A percentile compares a stretch with the other conserved stretches of the same genome.
Conservation (phyloP, 345 rosid species). For the Citrus trifoliata region DNA sequence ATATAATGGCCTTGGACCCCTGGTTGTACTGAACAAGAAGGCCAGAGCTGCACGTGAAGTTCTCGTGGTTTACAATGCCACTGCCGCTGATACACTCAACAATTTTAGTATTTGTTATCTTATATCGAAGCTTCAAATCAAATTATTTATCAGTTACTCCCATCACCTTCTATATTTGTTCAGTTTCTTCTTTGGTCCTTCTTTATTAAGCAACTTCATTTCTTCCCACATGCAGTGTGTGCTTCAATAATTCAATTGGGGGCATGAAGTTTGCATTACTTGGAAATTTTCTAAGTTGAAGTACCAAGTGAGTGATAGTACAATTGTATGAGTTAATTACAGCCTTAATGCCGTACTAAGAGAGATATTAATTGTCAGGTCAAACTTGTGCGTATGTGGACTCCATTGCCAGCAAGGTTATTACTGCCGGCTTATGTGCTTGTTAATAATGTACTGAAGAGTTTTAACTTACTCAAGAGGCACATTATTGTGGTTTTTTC, state of each 20-base stretch:
- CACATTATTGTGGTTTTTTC: neutral
- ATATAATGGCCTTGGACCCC: neutral
- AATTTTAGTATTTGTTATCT: slow-evolving; percentile 3
- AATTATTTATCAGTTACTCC: slow-evolving; percentile 14
- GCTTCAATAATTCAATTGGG: slow-evolving; percentile 15
- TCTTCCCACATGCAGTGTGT: slow-evolving; percentile 18
- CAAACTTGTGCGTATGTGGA: slow-evolving; percentile 10
- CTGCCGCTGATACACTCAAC: slow-evolving; percentile 39
- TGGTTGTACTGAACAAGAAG: slow-evolving; percentile 37
- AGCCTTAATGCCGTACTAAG: neutral
- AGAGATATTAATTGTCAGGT: neutral
- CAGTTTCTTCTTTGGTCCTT: neutral
- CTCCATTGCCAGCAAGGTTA: slow-evolving; percentile 15
- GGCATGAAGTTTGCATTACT: slow-evolving; percentile 1
- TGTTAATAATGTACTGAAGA: neutral
- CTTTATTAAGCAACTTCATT: slow-evolving; percentile 12
- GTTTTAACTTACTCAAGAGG: neutral
- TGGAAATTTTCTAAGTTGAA: neutral
- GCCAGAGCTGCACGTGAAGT: slow-evolving; percentile 86
- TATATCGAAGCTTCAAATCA: slow-evolving; percentile 5
- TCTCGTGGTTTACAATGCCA: slow-evolving; percentile 61
- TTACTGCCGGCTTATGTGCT: neutral
- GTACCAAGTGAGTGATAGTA: neutral
- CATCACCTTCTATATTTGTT: slow-evolving; percentile 7
- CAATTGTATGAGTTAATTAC: slow-evolving; percentile 4